A percentile compares a stretch with the other conserved stretches of the same genome.
Conservation (phyloP, 192 early-diverging fungal species). For the Coemansia sp. region DNA sequence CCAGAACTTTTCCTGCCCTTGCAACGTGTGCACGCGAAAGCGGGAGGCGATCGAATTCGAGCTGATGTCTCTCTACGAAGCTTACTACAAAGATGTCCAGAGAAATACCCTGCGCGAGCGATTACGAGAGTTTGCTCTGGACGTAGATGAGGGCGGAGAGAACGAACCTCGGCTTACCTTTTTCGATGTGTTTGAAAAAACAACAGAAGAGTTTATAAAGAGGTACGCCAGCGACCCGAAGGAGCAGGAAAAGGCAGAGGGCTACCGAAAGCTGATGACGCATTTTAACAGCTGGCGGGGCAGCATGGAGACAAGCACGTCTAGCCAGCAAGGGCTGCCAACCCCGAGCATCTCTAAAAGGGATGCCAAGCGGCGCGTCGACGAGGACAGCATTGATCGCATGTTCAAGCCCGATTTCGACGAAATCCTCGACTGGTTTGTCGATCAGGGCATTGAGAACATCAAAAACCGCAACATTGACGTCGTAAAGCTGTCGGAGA, state of each 20-base stretch:
- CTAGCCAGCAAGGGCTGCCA: background rate
- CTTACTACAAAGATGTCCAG: conserved; percentile 39
- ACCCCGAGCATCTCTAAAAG: background rate
- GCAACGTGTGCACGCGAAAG: conserved; percentile 50
- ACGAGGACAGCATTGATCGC: background rate
- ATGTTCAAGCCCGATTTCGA: background rate
- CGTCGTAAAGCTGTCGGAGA: background rate
- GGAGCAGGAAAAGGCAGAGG: conserved; percentile 5
- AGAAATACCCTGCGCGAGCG: conserved; percentile 22
- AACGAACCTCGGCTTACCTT: background rate
- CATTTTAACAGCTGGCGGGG: background rate
- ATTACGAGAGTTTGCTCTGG: background rate
- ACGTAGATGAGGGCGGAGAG: background rate
- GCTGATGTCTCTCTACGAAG: conserved; percentile 46
- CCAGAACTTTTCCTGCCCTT: conserved; percentile 51
- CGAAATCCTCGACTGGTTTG: background rate
- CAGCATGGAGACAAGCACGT: background rate
- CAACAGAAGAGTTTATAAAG: conserved; percentile 2
- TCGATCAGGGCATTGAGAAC: background rate
- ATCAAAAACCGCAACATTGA: background rate
- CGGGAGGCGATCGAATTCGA: conserved; percentile 49
- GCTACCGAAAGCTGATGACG: conserved; percentile 2
- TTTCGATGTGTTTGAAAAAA: background rate
- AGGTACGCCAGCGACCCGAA: conserved; percentile 2
- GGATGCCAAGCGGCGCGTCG: background rate